Conservation (phyloP, 192 early-diverging fungal species). For the Linnemannia hyalina region DNA sequence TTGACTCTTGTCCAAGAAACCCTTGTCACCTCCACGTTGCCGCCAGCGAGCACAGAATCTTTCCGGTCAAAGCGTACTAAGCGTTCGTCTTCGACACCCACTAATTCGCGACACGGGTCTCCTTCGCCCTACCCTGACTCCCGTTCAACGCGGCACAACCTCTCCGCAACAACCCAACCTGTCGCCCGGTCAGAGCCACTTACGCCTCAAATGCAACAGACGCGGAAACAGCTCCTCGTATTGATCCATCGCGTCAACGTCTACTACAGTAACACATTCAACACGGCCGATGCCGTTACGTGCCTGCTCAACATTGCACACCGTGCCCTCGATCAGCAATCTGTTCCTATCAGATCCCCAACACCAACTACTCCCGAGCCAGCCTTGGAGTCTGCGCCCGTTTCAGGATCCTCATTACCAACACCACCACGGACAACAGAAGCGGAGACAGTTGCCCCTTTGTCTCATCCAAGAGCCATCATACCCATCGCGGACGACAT, state of each 20-base stretch:
- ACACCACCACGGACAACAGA: neutral
- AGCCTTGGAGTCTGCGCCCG: neutral
- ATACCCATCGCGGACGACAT: neutral
- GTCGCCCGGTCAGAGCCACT: neutral
- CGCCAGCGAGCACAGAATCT: neutral
- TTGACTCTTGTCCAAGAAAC: neutral
- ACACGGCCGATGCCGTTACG: neutral
- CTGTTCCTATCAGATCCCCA: neutral
- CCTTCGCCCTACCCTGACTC: neutral
- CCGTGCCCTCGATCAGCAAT: neutral
- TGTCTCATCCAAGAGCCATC: neutral
- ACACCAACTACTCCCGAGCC: neutral
- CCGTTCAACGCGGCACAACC: neutral
- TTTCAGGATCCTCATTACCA: neutral
- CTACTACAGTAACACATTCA: neutral
- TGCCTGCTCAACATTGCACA: conserved; percentile 8
- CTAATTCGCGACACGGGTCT: neutral
- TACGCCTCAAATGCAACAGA: neutral
- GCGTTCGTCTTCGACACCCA: neutral
- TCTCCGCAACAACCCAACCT: neutral
- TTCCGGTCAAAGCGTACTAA: neutral
- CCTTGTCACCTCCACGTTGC: neutral
- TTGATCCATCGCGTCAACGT: conserved; percentile 2
- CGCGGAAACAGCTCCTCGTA: neutral
- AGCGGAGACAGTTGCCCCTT: neutral